Base-by-base conservation (phyloP, 257 asterid genomes). In the Nicotiana sylvestris region DNA sequence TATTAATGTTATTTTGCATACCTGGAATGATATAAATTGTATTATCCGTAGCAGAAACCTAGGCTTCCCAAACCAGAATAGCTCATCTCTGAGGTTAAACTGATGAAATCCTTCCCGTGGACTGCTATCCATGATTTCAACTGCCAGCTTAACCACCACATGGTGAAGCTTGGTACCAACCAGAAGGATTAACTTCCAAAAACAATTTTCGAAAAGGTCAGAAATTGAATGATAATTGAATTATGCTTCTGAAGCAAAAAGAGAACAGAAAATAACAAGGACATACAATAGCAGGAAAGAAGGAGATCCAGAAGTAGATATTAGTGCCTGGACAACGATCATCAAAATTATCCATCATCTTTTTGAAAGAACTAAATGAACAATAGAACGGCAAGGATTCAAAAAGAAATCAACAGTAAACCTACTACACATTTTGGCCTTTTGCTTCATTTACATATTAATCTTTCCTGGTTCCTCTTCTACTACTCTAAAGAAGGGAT, bases 21-120 rank as follows among this genome's bases (percentile, higher is more conserved):
- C 98, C 99, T 95, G 99, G 88, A 94, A 95, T 8, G 97, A 89
- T 80, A 95, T 86, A 55, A 94, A 91, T 70, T 95, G 99, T 86
- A 95, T 94, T 87, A 94, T 80, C 77, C 90, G 89, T 72, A 95
- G 94, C 66, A 94, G 91, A 82, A 95, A 87, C 85, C 92, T 85
- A 46, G 99, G 99, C 29, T 84, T 95, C 82, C 97, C 98, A 77
- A 94, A 95, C 99, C 99, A 95, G 89, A 95, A 95, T 51, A 92
- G 96, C 91, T 94, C 98, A 29, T 95, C 99, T 84, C 98, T 90
- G 76, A 91, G 91, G 81, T 94, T 92, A 89, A 94, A 94, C 86
- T 66, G 87, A 62, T 85, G 90, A 86, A 87, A 78, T 76, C 88
- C 95, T 35, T 90, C 86, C 91, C 89, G 89, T 70, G 89, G 92